A percentile compares a stretch with the other conserved stretches of the same genome.
Conservation (phyloP, 108 stramenopile species). For the Skeletonema costatum region DNA sequence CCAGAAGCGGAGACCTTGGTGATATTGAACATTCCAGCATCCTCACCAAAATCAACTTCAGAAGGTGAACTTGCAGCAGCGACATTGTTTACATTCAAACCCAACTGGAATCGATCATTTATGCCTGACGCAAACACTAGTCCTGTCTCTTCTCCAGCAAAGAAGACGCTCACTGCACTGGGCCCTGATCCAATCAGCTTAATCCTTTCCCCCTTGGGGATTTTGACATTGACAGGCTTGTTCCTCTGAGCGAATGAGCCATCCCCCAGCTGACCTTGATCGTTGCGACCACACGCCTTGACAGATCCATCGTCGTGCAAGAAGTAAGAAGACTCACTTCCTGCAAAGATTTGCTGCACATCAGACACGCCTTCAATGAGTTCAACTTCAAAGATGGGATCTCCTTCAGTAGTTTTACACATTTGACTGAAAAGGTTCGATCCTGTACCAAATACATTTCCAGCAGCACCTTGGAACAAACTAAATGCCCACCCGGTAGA, state of each 20-base stretch:
- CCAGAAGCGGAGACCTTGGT: conserved; percentile 21
- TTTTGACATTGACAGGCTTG: conserved; percentile 16
- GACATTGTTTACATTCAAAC: neutral
- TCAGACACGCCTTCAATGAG: conserved; percentile 4
- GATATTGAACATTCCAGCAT: neutral
- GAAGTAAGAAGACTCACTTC: conserved; percentile 32
- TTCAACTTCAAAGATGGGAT: conserved; percentile 2
- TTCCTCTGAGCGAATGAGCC: conserved; percentile 17
- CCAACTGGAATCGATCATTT: conserved; percentile 26
- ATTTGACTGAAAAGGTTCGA: conserved; percentile 24
- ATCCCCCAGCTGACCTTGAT: conserved; percentile 33
- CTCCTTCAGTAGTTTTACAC: conserved; percentile 17
- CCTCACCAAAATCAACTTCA: conserved; percentile 1
- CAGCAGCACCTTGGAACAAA: conserved; percentile 2
- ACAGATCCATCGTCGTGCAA: conserved; percentile 7
- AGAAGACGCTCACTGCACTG: conserved; percentile 22
- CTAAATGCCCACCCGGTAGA: conserved; percentile 12
- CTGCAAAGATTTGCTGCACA: conserved; percentile 12
- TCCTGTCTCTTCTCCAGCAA: neutral
- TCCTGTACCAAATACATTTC: conserved; percentile 13
- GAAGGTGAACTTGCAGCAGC: neutral
- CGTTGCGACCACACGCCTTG: conserved; percentile 25
- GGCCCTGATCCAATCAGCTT: conserved; percentile 4
- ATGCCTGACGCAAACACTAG: conserved; percentile 12
- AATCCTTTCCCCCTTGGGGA: neutral